A percentile compares a stretch with the other conserved stretches of the same genome.
These are phyloP conservation scores for Tuber magnatum DNA, from an alignment of 495 filamentous ascomycete species.

Conservation along the genomic window DNA sequence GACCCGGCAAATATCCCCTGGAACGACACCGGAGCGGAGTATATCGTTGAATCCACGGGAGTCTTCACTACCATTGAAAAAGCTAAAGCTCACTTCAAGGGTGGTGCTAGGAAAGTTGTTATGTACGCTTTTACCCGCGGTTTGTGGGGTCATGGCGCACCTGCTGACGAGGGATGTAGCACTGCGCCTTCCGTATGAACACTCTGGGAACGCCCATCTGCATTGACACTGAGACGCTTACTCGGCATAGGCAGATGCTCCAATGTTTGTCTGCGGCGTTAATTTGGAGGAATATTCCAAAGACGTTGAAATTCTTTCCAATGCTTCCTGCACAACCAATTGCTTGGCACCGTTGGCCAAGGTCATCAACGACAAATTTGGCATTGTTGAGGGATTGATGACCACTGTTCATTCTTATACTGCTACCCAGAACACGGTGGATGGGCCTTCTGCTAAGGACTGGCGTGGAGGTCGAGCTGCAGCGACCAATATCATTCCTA, in stretches of 20 bases:
- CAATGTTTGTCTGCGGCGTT: conserved; percentile 99
- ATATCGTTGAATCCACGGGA: conserved; percentile 97
- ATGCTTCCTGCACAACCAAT: conserved; percentile 99
- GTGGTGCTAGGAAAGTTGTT: conserved; percentile 98
- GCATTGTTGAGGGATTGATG: conserved; percentile 97
- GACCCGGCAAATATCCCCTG: conserved; percentile 91
- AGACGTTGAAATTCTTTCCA: conserved; percentile 87
- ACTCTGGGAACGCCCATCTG: neutral
- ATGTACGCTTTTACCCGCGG: conserved; percentile 47
- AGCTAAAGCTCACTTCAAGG: conserved; percentile 91
- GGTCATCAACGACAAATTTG: conserved; percentile 96
- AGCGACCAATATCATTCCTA: conserved; percentile 99
- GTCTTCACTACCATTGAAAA: conserved; percentile 98
- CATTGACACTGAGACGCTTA: neutral
- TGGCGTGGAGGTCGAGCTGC: conserved; percentile 98
- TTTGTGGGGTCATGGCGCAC: neutral
- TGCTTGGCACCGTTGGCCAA: conserved; percentile 98
- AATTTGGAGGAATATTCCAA: conserved; percentile 88
- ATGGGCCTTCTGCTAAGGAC: conserved; percentile 96
- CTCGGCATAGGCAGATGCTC: conserved; percentile 64
- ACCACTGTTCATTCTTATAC: conserved; percentile 99
- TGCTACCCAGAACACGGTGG: conserved; percentile 98
- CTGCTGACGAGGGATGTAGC: conserved; percentile 31
- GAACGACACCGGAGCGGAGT: conserved; percentile 78
- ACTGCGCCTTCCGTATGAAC: conserved; percentile 68